These are phyloP conservation scores for Astrothelium subdiscretum DNA, from an alignment of 495 filamentous ascomycete species.

Conservation along the genomic window DNA sequence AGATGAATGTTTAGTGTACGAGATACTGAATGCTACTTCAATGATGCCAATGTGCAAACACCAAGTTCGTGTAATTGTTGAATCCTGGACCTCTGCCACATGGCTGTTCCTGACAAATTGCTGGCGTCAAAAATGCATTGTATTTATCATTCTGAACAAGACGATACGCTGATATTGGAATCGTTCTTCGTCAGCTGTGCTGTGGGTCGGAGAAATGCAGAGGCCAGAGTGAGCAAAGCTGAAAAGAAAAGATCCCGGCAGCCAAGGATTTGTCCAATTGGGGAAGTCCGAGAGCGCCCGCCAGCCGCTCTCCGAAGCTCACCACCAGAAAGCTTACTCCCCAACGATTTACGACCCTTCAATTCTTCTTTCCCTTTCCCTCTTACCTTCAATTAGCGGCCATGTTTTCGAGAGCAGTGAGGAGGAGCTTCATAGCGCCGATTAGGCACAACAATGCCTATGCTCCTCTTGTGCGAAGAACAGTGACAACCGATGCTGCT, in stretches of 20 bases:
- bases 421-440: neutral
- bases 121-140: neutral
- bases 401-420: neutral
- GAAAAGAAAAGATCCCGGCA: neutral
- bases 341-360: neutral
- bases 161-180: too few species aligned
- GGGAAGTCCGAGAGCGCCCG: neutral
- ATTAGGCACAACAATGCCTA: neutral
- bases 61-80: too few species aligned
- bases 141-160: neutral
- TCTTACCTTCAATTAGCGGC: neutral
- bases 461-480: slow-evolving; percentile 42
- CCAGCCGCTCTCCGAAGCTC: neutral
- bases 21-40: neutral
- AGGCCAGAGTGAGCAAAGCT: neutral
- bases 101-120: neutral
- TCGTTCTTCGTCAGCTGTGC: too few species aligned
- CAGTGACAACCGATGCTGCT: slow-evolving; percentile 90
- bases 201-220: neutral
- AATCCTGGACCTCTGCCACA: neutral
- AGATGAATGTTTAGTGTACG: neutral
- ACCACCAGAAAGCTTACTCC: neutral
- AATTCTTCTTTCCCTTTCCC: neutral
- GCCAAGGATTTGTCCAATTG: neutral
- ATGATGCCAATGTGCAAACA: neutral